These are phyloP conservation scores for Tolypocladium tropicale DNA, from an alignment of 2,329 filamentous ascomycete species.

Conservation along the genomic window DNA sequence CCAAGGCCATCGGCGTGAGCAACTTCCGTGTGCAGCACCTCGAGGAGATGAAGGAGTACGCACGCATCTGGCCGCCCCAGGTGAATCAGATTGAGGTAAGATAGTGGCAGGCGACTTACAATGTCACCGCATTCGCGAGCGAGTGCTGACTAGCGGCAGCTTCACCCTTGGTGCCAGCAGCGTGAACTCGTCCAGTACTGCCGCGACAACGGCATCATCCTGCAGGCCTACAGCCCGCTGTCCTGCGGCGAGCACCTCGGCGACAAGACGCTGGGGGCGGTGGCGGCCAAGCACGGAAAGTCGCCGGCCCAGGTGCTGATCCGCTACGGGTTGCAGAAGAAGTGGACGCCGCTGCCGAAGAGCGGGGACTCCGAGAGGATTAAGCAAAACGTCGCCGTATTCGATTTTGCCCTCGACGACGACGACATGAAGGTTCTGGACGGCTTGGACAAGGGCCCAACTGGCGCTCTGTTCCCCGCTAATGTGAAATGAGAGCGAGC, in stretches of 20 bases:
- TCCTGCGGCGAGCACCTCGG: slow-evolving; percentile 24
- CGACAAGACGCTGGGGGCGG: slow-evolving; percentile 43
- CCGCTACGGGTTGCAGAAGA: slow-evolving; percentile 60
- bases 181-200: slow-evolving; percentile 38
- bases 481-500: slow-evolving; percentile 11
- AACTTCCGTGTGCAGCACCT: slow-evolving; percentile 61
- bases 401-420: slow-evolving; percentile 44
- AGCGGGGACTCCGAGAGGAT: slow-evolving; percentile 51
- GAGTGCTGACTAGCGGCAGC: slow-evolving; percentile 26
- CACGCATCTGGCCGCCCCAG: slow-evolving; percentile 57
- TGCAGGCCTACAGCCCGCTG: slow-evolving; percentile 30
- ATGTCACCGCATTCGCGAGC: not conserved
- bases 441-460: slow-evolving; percentile 14
- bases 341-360: slow-evolving; percentile 59
- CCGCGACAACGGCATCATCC: slow-evolving; percentile 64
- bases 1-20: slow-evolving; percentile 59
- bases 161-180: slow-evolving; percentile 62
- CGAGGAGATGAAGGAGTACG: slow-evolving; percentile 56
- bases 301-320: slow-evolving; percentile 56
- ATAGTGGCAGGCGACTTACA: not conserved
- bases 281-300: slow-evolving; percentile 50
- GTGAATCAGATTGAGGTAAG: slow-evolving; percentile 65
- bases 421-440: slow-evolving; percentile 43
- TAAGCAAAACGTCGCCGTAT: slow-evolving; percentile 48
- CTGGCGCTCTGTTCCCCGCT: slow-evolving; percentile 19